phyloP scores from a whole-genome alignment of 495 filamentous ascomycete species.

The Daldinia bambusicola region DNA sequence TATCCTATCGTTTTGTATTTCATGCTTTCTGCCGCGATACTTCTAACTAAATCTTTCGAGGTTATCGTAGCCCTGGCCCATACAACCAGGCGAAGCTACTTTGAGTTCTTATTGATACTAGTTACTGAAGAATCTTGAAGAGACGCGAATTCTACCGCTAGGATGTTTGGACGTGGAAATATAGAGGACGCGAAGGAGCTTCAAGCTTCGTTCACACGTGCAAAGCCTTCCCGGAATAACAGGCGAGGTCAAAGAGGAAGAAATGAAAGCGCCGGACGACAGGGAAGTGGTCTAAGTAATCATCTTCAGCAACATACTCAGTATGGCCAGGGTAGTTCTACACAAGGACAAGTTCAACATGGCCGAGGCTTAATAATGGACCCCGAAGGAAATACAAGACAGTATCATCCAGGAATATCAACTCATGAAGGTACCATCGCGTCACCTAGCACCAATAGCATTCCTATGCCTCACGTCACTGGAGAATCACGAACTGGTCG shows the following conservation, averaged over 20 bases:
- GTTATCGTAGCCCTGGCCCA: background rate
- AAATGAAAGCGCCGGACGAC: background rate
- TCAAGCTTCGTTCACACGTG: constrained; percentile 12
- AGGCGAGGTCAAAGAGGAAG: background rate
- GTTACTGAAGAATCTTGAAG: background rate
- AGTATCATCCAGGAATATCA: background rate
- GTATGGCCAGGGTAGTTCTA: background rate
- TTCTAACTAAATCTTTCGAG: background rate
- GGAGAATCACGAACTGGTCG: background rate
- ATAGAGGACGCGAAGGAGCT: constrained; percentile 29
- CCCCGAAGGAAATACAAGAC: background rate
- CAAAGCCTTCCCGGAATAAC: constrained; percentile 2
- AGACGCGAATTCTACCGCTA: background rate
- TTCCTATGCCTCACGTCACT: background rate
- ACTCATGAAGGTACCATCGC: background rate
- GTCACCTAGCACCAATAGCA: background rate
- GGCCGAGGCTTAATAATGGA: background rate
- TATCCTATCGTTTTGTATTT: background rate
- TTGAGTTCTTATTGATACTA: background rate
- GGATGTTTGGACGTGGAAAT: constrained; percentile 24
- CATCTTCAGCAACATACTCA: background rate
- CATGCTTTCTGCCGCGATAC: background rate
- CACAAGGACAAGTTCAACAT: background rate
- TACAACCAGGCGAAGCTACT: background rate
- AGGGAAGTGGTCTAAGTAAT: background rate